These are phyloP conservation scores for Salix dunnii DNA, from an alignment of 345 rosid genomes.

Conservation along the genomic window DNA sequence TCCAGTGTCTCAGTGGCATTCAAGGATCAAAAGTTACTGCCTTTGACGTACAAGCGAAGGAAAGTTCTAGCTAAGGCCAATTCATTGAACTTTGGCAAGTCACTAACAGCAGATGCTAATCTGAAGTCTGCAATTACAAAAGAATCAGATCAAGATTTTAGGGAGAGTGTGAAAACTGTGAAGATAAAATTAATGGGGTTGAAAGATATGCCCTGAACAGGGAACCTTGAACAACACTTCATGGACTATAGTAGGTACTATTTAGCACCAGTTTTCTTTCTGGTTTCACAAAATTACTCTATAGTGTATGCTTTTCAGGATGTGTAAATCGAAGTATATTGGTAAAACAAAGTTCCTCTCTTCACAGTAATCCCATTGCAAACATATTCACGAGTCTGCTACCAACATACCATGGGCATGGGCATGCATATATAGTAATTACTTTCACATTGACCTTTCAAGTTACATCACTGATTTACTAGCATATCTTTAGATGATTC, in stretches of 20 bases:
- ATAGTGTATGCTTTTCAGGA: slow-evolving; percentile 14
- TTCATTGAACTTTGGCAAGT: slow-evolving; percentile 22
- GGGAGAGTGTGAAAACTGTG: slow-evolving; percentile 27
- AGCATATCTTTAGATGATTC: background rate
- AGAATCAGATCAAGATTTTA: slow-evolving; percentile 21
- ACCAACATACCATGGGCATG: background rate
- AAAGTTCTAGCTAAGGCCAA: slow-evolving; percentile 34
- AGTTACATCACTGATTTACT: background rate
- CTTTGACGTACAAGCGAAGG: slow-evolving; percentile 61
- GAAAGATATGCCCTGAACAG: slow-evolving; percentile 23
- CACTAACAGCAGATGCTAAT: slow-evolving; percentile 22
- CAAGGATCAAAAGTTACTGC: slow-evolving; percentile 28
- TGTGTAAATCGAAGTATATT: slow-evolving; percentile 27
- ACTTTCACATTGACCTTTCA: background rate
- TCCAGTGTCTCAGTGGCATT: slow-evolving; percentile 31
- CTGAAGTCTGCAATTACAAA: slow-evolving; percentile 22
- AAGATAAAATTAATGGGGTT: slow-evolving; percentile 23
- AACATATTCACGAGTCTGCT: background rate
- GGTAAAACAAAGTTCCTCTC: slow-evolving; percentile 14
- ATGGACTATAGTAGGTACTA: slow-evolving; percentile 18
- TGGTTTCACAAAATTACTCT: slow-evolving; percentile 15
- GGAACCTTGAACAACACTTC: slow-evolving; percentile 13
- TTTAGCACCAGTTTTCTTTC: slow-evolving; percentile 8
- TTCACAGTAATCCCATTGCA: slow-evolving; percentile 1
- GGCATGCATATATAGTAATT: background rate